Evolutionary conservation across 257 asterid genomes (phyloP).

Genomic region (Solanum clarkiae): DNA sequence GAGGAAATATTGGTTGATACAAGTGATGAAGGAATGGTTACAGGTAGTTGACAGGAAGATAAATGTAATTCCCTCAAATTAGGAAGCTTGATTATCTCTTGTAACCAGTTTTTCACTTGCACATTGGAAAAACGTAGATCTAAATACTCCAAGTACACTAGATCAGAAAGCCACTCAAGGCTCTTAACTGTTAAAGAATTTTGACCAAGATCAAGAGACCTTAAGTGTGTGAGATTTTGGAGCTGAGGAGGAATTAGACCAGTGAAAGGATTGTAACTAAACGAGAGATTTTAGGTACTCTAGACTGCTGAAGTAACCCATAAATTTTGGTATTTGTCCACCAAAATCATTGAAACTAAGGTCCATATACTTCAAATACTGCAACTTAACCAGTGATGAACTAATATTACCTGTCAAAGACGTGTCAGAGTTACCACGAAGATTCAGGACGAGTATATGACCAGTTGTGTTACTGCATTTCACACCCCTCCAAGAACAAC

Average conservation of each 20-base stretch:
- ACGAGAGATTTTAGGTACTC: background rate
- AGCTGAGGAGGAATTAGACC: background rate
- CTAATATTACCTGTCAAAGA: slow-evolving; percentile 13
- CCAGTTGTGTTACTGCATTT: background rate
- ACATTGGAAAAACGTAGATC: background rate
- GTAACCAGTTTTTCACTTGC: background rate
- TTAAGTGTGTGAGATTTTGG: background rate
- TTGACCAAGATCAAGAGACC: background rate
- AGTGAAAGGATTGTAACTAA: background rate
- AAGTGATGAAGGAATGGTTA: background rate
- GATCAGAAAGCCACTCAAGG: background rate
- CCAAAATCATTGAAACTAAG: background rate
- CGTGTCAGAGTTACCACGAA: too few species aligned
- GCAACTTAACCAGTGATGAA: slow-evolving; percentile 8
- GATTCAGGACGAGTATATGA: background rate
- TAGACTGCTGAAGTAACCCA: background rate
- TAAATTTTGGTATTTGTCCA: background rate
- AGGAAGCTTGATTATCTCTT: background rate
- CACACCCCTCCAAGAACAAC: slow-evolving; percentile 4
- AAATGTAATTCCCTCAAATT: background rate
- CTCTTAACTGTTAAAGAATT: background rate
- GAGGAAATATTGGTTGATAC: background rate
- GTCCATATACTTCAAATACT: background rate
- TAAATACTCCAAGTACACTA: background rate
- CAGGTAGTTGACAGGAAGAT: background rate